Evolutionary conservation across 2,329 filamentous ascomycete genomes (phyloP).

Genomic region (Colletotrichum incanum): DNA sequence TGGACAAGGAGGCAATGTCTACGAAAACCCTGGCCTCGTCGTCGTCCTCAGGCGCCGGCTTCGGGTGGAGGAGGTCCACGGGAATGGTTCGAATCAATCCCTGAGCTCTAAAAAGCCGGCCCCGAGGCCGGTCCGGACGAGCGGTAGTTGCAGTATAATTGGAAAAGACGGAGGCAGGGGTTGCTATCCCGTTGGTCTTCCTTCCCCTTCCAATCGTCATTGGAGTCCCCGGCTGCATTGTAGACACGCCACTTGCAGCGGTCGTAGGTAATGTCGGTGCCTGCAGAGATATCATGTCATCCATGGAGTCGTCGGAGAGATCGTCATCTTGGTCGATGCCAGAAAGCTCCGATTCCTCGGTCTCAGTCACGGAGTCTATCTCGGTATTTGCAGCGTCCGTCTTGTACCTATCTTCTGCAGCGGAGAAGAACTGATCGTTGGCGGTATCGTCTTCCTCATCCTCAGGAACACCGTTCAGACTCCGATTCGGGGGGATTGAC

Average conservation of each 20-base stretch:
- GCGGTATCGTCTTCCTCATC: conserved; percentile 88
- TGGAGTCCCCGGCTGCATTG: conserved; percentile 85
- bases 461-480: conserved; percentile 72
- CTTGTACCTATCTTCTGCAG: conserved; percentile 83
- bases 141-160: conserved; percentile 89
- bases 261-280: conserved; percentile 85
- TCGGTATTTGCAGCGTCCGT: conserved; percentile 73
- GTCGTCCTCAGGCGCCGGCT: conserved; percentile 83
- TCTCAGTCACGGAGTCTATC: conserved; percentile 73
- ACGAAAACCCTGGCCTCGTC: conserved; percentile 93
- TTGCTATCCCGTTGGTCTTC: conserved; percentile 80
- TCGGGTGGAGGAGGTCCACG: conserved; percentile 86
- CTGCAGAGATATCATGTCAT: conserved; percentile 93
- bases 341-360: conserved; percentile 72
- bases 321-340: conserved; percentile 79
- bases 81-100: conserved; percentile 81
- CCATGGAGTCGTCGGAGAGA: conserved; percentile 90
- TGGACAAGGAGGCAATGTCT: conserved; percentile 86
- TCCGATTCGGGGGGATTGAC: conserved; percentile 63
- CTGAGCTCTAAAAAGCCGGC: conserved; percentile 88
- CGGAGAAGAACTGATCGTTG: conserved; percentile 94
- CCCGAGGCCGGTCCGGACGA: conserved; percentile 78
- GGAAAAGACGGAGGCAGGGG: conserved; percentile 91
- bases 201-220: conserved; percentile 78
- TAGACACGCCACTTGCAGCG: conserved; percentile 84